Evolutionary conservation across 2,329 filamentous ascomycete genomes (phyloP), one percentile per base, ranked within the genome.

Genomic region (Aspergillus brunneoviolaceus): DNA sequence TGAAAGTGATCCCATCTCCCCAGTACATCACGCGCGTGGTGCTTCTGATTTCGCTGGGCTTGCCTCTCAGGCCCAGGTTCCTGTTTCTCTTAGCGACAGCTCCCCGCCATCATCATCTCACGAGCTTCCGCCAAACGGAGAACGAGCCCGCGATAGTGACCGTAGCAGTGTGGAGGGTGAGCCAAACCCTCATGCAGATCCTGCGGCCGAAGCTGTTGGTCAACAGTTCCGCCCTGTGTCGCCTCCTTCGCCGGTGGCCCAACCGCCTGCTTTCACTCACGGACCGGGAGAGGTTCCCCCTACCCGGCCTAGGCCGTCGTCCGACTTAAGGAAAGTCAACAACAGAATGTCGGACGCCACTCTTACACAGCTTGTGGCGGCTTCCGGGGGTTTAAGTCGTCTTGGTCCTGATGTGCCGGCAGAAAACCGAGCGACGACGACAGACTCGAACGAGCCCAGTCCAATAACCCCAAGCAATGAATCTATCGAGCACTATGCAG

Each of bases 261-360:
- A 83, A 5, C 93, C 94, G 1, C 94, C 94, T 3, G 87, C 86
- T 11, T 94, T 97, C 73, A 84, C 87, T 51, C 91, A 96, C 74
- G 83, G 84, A 42, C 86, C 92, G 12, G 86, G 89, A 61, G 84
- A 89, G 55, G 84, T 86, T 52, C 92, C 92, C 5, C 80, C 82
- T 1, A 87, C 84, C 60, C 86, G 86, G 63, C 90, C 90, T 0
- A 87, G 90, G 67, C 86, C 91, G 60, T 88, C 91, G 31, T 85
- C 89, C 14, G 91, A 95, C 71, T 81, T 94, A 68, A 88, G 90
- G 63, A 87, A 87, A 64, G 91, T 90, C 55, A 95, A 92, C 67
- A 92, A 89, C 67, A 88, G 92, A 23, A 87, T 98, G 73, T 96
- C 95, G 27, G 85, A 83, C 66, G 87, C 87, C 1, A 98, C 94